Conservation (phyloP, 192 early-diverging fungal genomes). For the Mortierella claussenii region DNA sequence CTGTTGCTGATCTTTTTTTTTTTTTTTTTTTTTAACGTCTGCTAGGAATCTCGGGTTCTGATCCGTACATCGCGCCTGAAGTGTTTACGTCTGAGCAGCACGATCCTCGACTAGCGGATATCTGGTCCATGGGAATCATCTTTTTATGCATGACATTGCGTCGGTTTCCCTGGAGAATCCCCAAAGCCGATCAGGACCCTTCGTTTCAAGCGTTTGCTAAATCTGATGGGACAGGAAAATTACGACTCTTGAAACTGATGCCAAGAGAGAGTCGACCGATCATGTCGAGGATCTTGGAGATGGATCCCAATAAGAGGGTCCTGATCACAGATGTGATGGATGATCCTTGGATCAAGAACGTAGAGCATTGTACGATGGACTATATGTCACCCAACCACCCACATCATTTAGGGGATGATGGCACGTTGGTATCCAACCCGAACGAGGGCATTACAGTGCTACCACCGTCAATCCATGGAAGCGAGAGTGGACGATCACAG, state of each 20-base stretch:
- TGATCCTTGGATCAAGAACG: slow-evolving; percentile 79
- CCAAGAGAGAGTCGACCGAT: slow-evolving; percentile 67
- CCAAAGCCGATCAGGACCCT: slow-evolving; percentile 59
- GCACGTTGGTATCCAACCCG: slow-evolving; percentile 29
- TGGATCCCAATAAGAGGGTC: slow-evolving; percentile 64
- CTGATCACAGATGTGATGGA: slow-evolving; percentile 74
- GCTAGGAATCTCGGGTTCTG: slow-evolving; percentile 85
- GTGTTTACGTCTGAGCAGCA: slow-evolving; percentile 76
- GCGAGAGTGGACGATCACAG: slow-evolving; percentile 28
- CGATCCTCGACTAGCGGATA: slow-evolving; percentile 83
- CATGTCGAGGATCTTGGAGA: slow-evolving; percentile 73
- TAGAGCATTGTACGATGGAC: slow-evolving; percentile 62
- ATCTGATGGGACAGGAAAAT: slow-evolving; percentile 61
- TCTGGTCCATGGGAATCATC: slow-evolving; percentile 95
- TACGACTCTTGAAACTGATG: slow-evolving; percentile 67
- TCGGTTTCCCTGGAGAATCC: slow-evolving; percentile 75
- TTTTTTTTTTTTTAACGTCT: slow-evolving; percentile 51
- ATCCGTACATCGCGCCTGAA: slow-evolving; percentile 97
- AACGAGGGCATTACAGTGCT: slow-evolving; percentile 14
- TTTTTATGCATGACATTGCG: slow-evolving; percentile 79
- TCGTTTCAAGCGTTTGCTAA: slow-evolving; percentile 67
- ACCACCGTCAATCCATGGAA: slow-evolving; percentile 33
- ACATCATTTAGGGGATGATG: slow-evolving; percentile 52
- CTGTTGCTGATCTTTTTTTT: slow-evolving; percentile 22
- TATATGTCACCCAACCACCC: slow-evolving; percentile 30